phyloP scores from a whole-genome alignment of 148 eudicot genomes.

The Selenicereus undatus region DNA sequence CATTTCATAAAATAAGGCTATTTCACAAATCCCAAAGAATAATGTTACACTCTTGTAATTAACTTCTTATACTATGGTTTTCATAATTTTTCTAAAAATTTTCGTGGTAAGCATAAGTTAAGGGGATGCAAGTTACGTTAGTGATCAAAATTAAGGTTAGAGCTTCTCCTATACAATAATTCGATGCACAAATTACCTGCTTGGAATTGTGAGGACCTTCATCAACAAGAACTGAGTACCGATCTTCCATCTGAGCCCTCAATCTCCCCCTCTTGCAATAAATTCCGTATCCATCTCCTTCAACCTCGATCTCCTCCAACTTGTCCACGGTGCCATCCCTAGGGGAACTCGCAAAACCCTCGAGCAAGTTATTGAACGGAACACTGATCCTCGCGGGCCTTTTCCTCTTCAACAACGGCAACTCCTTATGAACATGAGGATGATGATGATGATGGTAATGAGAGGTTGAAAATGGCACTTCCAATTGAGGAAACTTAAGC shows the following conservation, averaged over 20 bases:
- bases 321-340: slow-evolving; percentile 10
- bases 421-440: slow-evolving; percentile 2
- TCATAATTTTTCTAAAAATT: too few relatives aligned
- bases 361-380: slow-evolving; percentile 31
- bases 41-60: too few relatives aligned
- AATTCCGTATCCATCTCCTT: slow-evolving; percentile 53
- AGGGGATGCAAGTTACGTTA: too few relatives aligned
- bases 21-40: too few relatives aligned
- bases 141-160: too few relatives aligned
- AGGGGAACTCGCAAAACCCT: slow-evolving; percentile 1
- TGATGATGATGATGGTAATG: slow-evolving; percentile 5
- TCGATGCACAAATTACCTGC: slow-evolving; percentile 38
- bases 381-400: slow-evolving; percentile 48
- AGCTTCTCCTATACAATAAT: not conserved
- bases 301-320: slow-evolving; percentile 42
- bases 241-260: slow-evolving; percentile 53
- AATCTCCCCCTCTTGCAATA: slow-evolving; percentile 54
- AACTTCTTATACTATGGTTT: too few relatives aligned
- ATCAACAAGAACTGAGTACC: slow-evolving; percentile 40
- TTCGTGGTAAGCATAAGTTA: too few relatives aligned
- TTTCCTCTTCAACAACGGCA: slow-evolving; percentile 47
- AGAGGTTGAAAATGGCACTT: slow-evolving; percentile 3
- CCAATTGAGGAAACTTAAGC: slow-evolving; percentile 14
- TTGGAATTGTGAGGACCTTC: slow-evolving; percentile 30
- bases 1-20: too few relatives aligned